Evolutionary conservation across 768 basidiomycete genomes (phyloP).

Genomic region (Rhizopogon sp.): DNA sequence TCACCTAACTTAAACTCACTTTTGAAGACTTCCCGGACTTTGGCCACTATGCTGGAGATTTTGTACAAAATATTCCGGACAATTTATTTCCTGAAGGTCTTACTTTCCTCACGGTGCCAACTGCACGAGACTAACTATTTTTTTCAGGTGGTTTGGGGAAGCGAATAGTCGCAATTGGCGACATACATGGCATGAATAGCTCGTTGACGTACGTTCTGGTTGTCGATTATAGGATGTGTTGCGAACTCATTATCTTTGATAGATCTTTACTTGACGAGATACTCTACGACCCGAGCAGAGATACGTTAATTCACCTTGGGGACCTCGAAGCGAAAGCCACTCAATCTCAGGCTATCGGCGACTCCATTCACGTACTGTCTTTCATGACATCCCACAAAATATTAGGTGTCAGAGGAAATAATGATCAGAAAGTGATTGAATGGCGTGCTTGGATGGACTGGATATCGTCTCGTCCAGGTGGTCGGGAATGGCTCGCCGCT

Average conservation of each 20-base stretch:
- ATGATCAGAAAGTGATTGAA: slow-evolving; percentile 88
- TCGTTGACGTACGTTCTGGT: slow-evolving; percentile 53
- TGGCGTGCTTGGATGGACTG: slow-evolving; percentile 88
- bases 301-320: slow-evolving; percentile 77
- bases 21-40: slow-evolving; percentile 49
- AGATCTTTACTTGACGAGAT: slow-evolving; percentile 63
- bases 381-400: slow-evolving; percentile 63
- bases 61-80: slow-evolving; percentile 35
- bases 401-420: slow-evolving; percentile 87
- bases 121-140: not conserved
- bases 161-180: slow-evolving; percentile 78
- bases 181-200: slow-evolving; percentile 79
- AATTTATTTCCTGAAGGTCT: slow-evolving; percentile 54
- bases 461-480: slow-evolving; percentile 45
- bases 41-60: slow-evolving; percentile 34
- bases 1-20: not conserved
- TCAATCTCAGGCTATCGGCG: slow-evolving; percentile 24
- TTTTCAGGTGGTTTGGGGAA: slow-evolving; percentile 40
- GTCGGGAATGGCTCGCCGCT: slow-evolving; percentile 49
- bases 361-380: slow-evolving; percentile 57
- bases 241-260: not conserved
- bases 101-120: not conserved
- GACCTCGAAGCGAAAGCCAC: slow-evolving; percentile 78
- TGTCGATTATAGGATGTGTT: not conserved
- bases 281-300: slow-evolving; percentile 52